Percentiles rank a stretch among this genome's conserved stretches.
Conservation (phyloP, 805 yeast species). For the Zygosaccharomyces rouxii region DNA sequence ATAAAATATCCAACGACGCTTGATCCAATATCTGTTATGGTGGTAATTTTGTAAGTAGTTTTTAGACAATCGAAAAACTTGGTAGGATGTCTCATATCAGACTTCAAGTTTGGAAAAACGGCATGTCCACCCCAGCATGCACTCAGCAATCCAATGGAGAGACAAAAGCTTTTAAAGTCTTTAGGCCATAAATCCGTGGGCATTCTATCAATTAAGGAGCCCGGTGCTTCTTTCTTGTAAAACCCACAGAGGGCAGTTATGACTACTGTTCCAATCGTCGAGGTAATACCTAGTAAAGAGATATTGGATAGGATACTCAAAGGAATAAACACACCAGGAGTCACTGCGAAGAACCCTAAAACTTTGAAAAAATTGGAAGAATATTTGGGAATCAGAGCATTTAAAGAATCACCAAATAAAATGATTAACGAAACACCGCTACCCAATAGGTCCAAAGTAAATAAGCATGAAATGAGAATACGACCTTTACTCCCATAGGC, state of each 20-base stretch:
- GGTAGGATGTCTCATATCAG: constrained; percentile 66
- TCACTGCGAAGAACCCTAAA: constrained; percentile 61
- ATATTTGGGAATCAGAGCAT: constrained; percentile 56
- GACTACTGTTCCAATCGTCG: constrained; percentile 61
- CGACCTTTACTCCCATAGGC: constrained; percentile 78
- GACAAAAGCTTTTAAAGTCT: constrained; percentile 45
- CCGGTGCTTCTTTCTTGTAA: constrained; percentile 58
- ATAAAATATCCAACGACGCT: constrained; percentile 68
- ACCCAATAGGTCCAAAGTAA: constrained; percentile 73
- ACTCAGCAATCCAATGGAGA: constrained; percentile 63
- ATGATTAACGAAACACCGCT: constrained; percentile 79
- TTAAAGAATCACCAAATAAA: constrained; percentile 78
- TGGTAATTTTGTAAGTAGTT: constrained; percentile 57
- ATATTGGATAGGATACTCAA: constrained; percentile 66
- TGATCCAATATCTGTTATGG: constrained; percentile 55
- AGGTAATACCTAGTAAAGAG: constrained; percentile 64
- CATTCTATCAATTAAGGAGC: constrained; percentile 63
- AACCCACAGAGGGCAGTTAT: constrained; percentile 62
- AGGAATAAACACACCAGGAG: constrained; percentile 81
- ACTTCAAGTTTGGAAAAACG: constrained; percentile 66
- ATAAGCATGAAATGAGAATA: constrained; percentile 63
- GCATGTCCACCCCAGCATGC: constrained; percentile 88
- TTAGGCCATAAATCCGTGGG: constrained; percentile 65
- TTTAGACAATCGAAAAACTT: constrained; percentile 51
- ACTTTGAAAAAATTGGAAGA: constrained; percentile 57